phyloP scores from a whole-genome alignment of 805 yeast species.

The Pichia californica region DNA sequence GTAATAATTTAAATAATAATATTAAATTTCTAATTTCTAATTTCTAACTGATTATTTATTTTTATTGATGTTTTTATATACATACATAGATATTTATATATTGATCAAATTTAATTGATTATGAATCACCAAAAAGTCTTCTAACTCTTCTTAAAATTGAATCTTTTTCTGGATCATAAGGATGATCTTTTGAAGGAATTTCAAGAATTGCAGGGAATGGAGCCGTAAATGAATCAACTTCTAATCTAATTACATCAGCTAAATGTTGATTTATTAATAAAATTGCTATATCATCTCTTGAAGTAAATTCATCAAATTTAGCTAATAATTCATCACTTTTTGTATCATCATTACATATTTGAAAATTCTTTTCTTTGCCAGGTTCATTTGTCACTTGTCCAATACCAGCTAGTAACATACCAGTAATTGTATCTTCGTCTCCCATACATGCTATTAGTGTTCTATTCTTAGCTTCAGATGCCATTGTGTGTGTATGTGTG shows the following conservation, averaged over 20 bases:
- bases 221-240: slow-evolving; percentile 74
- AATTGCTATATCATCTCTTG: slow-evolving; percentile 87
- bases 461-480: slow-evolving; percentile 43
- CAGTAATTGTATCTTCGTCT: slow-evolving; percentile 96
- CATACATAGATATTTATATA: too few relatives aligned
- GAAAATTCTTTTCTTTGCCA: slow-evolving; percentile 71
- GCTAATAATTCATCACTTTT: slow-evolving; percentile 66
- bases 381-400: slow-evolving; percentile 72
- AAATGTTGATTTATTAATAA: slow-evolving; percentile 88
- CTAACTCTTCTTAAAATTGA: slow-evolving; percentile 90
- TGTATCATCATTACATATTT: slow-evolving; percentile 72
- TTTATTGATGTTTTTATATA: not conserved
- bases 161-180: slow-evolving; percentile 98
- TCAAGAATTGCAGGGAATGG: slow-evolving; percentile 97
- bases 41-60: not conserved
- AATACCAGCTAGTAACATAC: slow-evolving; percentile 88
- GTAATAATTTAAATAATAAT: too few relatives aligned
- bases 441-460: slow-evolving; percentile 89
- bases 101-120: too few relatives aligned
- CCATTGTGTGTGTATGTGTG: too few relatives aligned
- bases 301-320: slow-evolving; percentile 71
- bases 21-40: not conserved
- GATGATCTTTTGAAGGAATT: slow-evolving; percentile 97
- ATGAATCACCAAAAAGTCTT: slow-evolving; percentile 80
- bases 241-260: slow-evolving; percentile 81